Evolutionary conservation across 805 yeast species (phyloP), one percentile per base, ranked within the genome.

Genomic region (Cyberlindnera veronae): DNA sequence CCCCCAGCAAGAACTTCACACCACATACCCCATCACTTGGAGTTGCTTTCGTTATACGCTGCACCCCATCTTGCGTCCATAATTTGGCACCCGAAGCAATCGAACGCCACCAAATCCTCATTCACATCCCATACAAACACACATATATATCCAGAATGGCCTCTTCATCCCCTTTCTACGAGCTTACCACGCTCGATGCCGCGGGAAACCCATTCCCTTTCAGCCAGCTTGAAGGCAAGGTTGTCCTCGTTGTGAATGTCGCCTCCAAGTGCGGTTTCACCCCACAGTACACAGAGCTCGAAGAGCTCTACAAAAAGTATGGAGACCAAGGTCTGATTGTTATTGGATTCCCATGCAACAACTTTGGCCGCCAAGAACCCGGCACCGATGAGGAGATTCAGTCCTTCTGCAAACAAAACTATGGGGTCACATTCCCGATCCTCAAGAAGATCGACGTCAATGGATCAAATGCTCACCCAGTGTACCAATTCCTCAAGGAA

Each of bases 351-450:
- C 96, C 96, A 38, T 84, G 95, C 65, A 85, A 86, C 65, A 96
- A 89, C 65, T 88, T 88, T 57, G 93, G 86, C 29, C 76, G 60
- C 74, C 95, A 74, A 81, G 95, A 71, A 79, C 95, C 68, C 21
- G 83, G 83, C 15, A 59, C 72, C 13, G 77, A 76, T 32, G 76
- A 81, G 39, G 90, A 85, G 59, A 86, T 88, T 53, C 79, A 77
- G 27, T 61, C 71, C 30, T 88, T 88, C 71, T 88, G 96, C 66
- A 65, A 76, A 34, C 62, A 79, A 54, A 89, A 87, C 69, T 93
- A 81, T 61, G 96, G 96, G 38, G 97, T 91, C 29, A 70, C 84
- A 12, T 91, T 93, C 82, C 97, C 97, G 19, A 74, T 91, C 22
- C 67, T 91, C 75, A 72, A 76, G 60, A 91, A 90, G 71, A 63